phyloP scores from a whole-genome alignment of 1,139 yeast genomes.

The Candida tetrigidarum region DNA sequence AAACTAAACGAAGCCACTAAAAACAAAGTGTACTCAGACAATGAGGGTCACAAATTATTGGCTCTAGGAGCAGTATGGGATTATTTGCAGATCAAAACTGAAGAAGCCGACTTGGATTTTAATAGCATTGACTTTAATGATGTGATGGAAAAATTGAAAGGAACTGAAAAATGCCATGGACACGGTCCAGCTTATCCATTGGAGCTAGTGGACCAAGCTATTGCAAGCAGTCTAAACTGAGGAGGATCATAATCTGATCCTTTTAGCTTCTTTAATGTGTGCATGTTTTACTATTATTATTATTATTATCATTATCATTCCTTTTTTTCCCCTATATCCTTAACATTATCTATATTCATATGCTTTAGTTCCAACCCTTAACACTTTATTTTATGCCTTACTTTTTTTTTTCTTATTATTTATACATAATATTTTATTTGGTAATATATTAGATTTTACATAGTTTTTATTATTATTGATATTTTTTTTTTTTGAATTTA shows the following conservation, averaged over 20 bases:
- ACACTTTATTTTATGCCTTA: background rate
- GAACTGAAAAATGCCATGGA: conserved; percentile 78
- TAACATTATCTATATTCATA: no score
- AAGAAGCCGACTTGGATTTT: conserved; percentile 47
- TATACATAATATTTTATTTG: background rate
- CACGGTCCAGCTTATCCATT: conserved; percentile 80
- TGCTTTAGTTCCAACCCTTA: no score
- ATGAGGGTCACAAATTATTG: conserved; percentile 50
- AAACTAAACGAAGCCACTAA: conserved; percentile 22
- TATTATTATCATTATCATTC: background rate
- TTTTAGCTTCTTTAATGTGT: background rate
- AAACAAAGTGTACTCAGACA: conserved; percentile 39
- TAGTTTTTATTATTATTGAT: background rate
- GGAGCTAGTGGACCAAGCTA: conserved; percentile 41
- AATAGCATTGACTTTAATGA: conserved; percentile 56
- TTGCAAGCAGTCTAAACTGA: conserved; percentile 13
- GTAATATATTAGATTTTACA: background rate
- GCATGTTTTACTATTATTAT: background rate
- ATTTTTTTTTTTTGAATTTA: no score
- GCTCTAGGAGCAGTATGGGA: conserved; percentile 89
- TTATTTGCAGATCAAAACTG: conserved; percentile 55
- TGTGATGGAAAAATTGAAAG: conserved; percentile 63
- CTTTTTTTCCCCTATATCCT: background rate
- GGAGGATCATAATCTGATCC: background rate
- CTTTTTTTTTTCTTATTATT: background rate